Percentiles rank a stretch among this genome's conserved stretches.
Evolutionary conservation across 2,329 filamentous ascomycete species (phyloP).

Genomic region (Colletotrichum sp.): DNA sequence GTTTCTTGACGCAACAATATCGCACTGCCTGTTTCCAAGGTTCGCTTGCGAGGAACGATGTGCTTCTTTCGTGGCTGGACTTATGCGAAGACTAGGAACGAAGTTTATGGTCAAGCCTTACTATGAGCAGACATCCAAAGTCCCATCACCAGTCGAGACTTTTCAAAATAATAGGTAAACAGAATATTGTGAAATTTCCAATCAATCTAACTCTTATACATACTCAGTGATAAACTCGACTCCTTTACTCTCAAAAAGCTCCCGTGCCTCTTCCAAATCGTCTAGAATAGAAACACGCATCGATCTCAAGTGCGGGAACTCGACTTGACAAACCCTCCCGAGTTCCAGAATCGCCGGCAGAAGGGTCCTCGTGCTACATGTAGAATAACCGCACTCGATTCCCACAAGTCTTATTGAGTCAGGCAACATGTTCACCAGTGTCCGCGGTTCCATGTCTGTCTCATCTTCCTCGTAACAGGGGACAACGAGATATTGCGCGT

Average conservation of each 20-base stretch:
- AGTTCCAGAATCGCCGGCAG: background rate
- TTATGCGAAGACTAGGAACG: background rate
- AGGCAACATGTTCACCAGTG: background rate
- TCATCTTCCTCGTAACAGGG: background rate
- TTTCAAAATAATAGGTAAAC: background rate
- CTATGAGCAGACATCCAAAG: background rate
- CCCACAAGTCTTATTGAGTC: background rate
- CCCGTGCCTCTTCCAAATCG: background rate
- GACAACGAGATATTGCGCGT: background rate
- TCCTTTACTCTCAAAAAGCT: background rate
- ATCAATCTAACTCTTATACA: background rate
- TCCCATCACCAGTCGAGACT: background rate
- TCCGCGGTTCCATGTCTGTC: background rate
- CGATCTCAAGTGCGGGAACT: background rate
- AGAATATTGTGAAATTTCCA: background rate
- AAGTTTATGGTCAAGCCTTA: background rate
- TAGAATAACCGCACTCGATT: background rate
- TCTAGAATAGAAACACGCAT: background rate
- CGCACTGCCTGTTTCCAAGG: background rate
- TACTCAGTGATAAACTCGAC: background rate
- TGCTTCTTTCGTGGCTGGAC: background rate
- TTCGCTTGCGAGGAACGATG: background rate
- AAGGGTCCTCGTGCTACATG: background rate
- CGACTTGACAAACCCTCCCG: background rate
- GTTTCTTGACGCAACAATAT: background rate